Evolutionary conservation across 345 rosid genomes (phyloP).

Genomic region (Eucalyptus brandiana): DNA sequence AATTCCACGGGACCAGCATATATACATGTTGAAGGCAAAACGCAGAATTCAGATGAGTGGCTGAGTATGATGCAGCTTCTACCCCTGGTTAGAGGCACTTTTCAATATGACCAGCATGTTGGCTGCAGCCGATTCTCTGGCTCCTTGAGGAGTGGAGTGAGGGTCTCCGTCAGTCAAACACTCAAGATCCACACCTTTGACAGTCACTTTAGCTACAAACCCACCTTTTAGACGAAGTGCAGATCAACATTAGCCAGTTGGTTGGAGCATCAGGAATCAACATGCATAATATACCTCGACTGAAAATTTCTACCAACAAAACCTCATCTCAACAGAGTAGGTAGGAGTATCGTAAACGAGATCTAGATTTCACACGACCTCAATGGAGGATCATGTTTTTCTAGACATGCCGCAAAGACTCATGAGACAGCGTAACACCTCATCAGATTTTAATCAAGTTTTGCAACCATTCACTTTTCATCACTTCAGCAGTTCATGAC

Average conservation of each 20-base stretch:
- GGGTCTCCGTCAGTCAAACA: neutral
- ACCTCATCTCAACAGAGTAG: neutral
- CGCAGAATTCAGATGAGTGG: neutral
- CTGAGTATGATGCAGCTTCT: neutral
- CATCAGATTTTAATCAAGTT: neutral
- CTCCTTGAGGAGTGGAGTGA: neutral
- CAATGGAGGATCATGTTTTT: neutral
- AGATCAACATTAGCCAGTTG: neutral
- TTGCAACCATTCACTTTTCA: neutral
- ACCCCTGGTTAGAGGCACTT: neutral
- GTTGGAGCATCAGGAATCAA: neutral
- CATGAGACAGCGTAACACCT: neutral
- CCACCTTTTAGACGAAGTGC: neutral
- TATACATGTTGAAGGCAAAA: neutral
- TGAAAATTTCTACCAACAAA: neutral
- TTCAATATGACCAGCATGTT: neutral
- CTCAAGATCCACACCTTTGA: neutral
- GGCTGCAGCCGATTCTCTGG: neutral
- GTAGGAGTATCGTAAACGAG: neutral
- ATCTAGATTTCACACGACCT: neutral
- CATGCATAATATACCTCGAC: neutral
- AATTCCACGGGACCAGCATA: neutral
- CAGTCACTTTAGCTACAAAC: neutral
- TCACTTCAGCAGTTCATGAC: neutral
- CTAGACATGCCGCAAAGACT: neutral